Percentiles rank a stretch among this genome's conserved stretches.
Evolutionary conservation across 2,329 filamentous ascomycete genomes (phyloP).

Genomic region (Calonectria hawksworthii): DNA sequence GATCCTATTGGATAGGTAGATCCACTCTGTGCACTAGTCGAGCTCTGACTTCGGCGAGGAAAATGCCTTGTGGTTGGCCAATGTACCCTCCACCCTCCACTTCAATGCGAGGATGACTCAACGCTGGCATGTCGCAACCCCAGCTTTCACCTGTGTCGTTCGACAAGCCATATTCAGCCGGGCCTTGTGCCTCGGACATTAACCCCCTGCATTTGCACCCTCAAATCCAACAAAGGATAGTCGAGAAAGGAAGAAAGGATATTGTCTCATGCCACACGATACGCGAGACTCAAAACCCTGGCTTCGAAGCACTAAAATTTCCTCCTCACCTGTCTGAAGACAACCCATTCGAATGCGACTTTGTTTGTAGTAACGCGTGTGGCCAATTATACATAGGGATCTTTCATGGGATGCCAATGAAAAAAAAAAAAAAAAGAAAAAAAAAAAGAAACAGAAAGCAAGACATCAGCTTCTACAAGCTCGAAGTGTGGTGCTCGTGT

Average conservation of each 20-base stretch:
- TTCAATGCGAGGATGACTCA: conserved; percentile 49
- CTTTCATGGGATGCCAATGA: not conserved
- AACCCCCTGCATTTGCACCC: conserved; percentile 23
- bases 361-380: not conserved
- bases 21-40: conserved; percentile 46
- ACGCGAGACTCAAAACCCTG: not conserved
- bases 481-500: not conserved
- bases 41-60: conserved; percentile 53
- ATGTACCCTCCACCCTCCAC: conserved; percentile 38
- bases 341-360: not conserved
- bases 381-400: not conserved
- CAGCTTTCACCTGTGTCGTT: conserved; percentile 38
- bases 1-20: conserved; percentile 45
- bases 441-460: too few relatives aligned
- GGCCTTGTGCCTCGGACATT: conserved; percentile 3
- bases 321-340: not conserved
- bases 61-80: conserved; percentile 49
- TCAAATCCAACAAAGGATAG: not conserved
- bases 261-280: not conserved
- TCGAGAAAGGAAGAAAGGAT: not conserved
- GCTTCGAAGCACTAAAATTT: not conserved
- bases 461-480: not conserved
- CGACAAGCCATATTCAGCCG: conserved; percentile 17
- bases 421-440: not conserved
- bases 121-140: conserved; percentile 39